Evolutionary conservation across 2,329 filamentous ascomycete species (phyloP).

Genomic region (Mollisiaceae sp.): DNA sequence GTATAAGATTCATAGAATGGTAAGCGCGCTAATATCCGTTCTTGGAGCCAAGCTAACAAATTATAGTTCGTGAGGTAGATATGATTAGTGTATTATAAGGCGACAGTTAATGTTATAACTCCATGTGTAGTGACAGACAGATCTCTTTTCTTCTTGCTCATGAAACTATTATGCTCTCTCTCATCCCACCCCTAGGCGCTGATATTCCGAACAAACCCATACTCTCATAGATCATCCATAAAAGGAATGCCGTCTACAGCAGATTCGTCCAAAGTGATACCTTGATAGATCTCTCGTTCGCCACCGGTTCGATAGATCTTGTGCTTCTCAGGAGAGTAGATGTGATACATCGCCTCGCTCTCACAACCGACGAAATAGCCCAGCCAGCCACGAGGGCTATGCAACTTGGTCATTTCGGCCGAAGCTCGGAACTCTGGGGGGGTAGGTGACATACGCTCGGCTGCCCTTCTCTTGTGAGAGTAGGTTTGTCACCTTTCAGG

Average conservation of each 20-base stretch:
- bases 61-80: background rate
- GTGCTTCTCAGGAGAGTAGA: too few relatives aligned
- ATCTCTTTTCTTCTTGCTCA: background rate
- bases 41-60: background rate
- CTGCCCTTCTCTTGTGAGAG: too few relatives aligned
- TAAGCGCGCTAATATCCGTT: slow-evolving; percentile 15
- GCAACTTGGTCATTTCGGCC: too few relatives aligned
- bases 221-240: too few relatives aligned
- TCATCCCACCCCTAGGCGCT: background rate
- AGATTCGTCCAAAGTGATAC: background rate
- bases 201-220: background rate
- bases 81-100: background rate
- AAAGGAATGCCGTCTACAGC: too few relatives aligned
- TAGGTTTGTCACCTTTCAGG: too few relatives aligned
- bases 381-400: too few relatives aligned
- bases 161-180: background rate
- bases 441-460: too few relatives aligned
- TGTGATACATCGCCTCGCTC: too few relatives aligned
- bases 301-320: background rate
- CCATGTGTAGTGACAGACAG: background rate
- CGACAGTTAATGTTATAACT: background rate
- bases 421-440: too few relatives aligned
- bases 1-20: slow-evolving; percentile 31
- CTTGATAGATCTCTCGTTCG: background rate
- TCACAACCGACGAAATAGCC: too few relatives aligned